Base-by-base conservation (phyloP, 768 basidiomycete species). In the Rhodotorula babjevae region DNA sequence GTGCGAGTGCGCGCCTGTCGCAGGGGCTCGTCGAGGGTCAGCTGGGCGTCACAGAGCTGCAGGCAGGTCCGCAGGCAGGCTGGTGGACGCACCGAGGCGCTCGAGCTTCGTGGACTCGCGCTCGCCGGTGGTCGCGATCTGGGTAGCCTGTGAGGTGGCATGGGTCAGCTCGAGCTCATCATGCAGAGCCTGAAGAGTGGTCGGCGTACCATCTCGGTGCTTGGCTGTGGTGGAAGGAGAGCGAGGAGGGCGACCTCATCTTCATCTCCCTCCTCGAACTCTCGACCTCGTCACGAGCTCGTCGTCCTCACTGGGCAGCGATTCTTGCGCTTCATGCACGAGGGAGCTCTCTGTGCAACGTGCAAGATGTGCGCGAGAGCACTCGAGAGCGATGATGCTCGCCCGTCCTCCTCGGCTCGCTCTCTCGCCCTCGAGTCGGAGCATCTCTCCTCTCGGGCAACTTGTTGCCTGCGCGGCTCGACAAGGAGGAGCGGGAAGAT, bases 1-100 rank as follows among this genome's bases (percentile, higher is more conserved):
- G 82, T 99, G 95, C 27, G 95, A 82, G 75, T 83, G 83, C 8
- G 81, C 80, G 40, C 82, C 82, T 81, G 73, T 62, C 29, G 36
- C 36, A 36, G 9, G 36, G 36, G 36, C 5, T 36, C 5, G 36
- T 36, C 27, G 29, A 59, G 36, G 31, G 57, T 18, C 47, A 16
- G 16, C 29, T 36, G 11, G 29, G 19, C n/a, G 42, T 56, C 57
- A 36, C 8, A 19, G 16, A 11, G 18, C 10, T 47, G 21, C 42
- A 31, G 8, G 44, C 40, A 10, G 8, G 29, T 23, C 27, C 58
- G 12, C 14, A 44, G 27, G 6, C 15, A 4, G 8, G 42, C 60
- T 40, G n/a, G 21, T 21, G 27, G 55, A 75, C 79, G 29, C 11
- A 81, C 81, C 81, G 63, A 82, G 81, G 29, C 82, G 78, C 76